Evolutionary conservation across 1,284 basidiomycete species (phyloP).

Genomic region (Takashimella tepidaria): DNA sequence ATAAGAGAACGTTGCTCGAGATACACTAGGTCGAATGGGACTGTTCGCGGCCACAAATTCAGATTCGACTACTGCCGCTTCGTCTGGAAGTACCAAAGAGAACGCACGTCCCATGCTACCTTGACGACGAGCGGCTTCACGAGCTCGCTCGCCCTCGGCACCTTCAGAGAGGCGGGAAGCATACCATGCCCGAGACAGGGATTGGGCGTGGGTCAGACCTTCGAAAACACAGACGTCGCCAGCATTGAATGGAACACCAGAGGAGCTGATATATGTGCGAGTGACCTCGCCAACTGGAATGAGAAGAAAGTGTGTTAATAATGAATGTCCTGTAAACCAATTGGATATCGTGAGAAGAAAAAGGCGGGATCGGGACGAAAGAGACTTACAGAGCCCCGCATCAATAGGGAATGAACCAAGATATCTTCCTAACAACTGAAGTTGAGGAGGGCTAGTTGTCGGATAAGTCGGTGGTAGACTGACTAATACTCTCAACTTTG

Average conservation of each 20-base stretch:
- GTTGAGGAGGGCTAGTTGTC: slow-evolving; percentile 62
- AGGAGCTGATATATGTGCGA: slow-evolving; percentile 71
- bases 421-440: slow-evolving; percentile 80
- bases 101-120: background rate
- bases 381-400: slow-evolving; percentile 39
- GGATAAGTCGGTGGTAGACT: slow-evolving; percentile 72
- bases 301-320: background rate
- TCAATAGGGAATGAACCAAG: slow-evolving; percentile 60
- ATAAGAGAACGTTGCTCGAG: slow-evolving; percentile 18
- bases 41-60: background rate
- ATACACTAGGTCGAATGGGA: slow-evolving; percentile 5
- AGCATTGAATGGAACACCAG: slow-evolving; percentile 66
- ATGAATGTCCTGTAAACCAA: background rate
- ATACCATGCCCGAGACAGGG: slow-evolving; percentile 66
- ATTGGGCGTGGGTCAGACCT: slow-evolving; percentile 71
- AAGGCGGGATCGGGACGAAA: background rate
- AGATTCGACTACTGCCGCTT: slow-evolving; percentile 4
- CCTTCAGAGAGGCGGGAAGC: slow-evolving; percentile 57
- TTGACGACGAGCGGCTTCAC: slow-evolving; percentile 51
- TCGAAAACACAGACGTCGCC: slow-evolving; percentile 82
- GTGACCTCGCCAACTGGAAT: slow-evolving; percentile 62
- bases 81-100: background rate
- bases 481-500: slow-evolving; percentile 59
- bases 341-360: background rate
- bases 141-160: slow-evolving; percentile 55